phyloP scores from a whole-genome alignment of 495 filamentous ascomycete species.

The Hypoxylon fragiforme region DNA sequence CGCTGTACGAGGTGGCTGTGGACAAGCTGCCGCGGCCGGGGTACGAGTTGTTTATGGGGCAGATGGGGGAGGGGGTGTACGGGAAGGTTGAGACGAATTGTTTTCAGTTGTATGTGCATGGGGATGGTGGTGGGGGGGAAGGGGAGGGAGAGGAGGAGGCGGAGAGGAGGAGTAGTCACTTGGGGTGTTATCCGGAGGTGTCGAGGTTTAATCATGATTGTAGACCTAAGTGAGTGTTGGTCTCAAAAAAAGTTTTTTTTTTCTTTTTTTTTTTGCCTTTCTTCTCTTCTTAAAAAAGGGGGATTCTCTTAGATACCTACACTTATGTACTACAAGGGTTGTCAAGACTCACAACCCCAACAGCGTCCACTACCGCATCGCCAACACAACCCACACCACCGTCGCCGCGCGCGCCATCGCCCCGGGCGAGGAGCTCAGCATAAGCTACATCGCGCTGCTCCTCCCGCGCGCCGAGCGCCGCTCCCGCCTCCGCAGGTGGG shows the following conservation, averaged over 20 bases:
- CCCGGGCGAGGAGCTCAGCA: conserved; percentile 45
- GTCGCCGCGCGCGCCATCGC: conserved; percentile 46
- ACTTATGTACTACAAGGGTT: not conserved
- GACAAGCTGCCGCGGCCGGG: conserved; percentile 30
- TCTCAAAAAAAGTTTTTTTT: no score
- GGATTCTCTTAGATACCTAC: no score
- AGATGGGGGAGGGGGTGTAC: conserved; percentile 38
- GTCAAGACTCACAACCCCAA: not conserved
- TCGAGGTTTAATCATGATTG: conserved; percentile 50
- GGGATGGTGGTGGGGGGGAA: no score
- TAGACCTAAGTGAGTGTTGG: conserved; percentile 45
- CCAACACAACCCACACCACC: conserved; percentile 44
- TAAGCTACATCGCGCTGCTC: conserved; percentile 45
- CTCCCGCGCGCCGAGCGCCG: conserved; percentile 38
- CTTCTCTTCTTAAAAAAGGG: no score
- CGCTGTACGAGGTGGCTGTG: conserved; percentile 39
- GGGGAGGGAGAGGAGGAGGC: no score
- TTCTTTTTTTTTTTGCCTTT: no score
- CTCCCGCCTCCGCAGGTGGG: conserved; percentile 41
- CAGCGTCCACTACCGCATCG: conserved; percentile 47
- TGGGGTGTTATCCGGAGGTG: conserved; percentile 44
- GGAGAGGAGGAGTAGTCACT: conserved; percentile 33
- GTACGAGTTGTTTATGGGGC: conserved; percentile 35
- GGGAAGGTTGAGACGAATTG: conserved; percentile 46
- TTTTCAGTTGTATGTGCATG: conserved; percentile 45